Evolutionary conservation across 257 asterid species (phyloP).

Genomic region (Mentha longifolia): DNA sequence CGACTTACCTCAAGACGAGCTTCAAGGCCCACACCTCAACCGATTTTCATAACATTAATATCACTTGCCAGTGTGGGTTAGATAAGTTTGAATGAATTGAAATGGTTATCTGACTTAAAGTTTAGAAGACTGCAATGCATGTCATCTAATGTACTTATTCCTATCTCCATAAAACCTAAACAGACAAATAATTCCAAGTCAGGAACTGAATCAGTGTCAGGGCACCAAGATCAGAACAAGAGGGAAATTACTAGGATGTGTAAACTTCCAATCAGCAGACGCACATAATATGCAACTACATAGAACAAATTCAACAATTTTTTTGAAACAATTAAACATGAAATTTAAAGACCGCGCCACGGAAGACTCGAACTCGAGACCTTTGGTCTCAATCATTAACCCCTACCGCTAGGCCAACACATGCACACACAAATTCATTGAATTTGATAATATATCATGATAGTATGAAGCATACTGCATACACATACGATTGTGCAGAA

Average conservation of each 20-base stretch:
- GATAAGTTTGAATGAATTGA: conserved; percentile 3
- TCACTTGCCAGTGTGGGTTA: not conserved
- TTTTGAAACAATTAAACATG: too few relatives aligned
- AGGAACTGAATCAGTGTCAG: conserved; percentile 20
- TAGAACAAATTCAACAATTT: not conserved
- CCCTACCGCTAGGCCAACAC: too few relatives aligned
- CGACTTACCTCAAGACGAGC: too few relatives aligned
- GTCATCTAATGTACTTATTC: not conserved
- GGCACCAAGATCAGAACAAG: conserved; percentile 17
- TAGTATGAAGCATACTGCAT: not conserved
- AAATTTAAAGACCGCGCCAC: too few relatives aligned
- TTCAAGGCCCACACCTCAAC: too few relatives aligned
- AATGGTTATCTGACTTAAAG: not conserved
- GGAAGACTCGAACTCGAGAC: too few relatives aligned
- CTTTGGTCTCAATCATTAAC: too few relatives aligned
- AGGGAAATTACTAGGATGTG: conserved; percentile 14
- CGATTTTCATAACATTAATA: too few relatives aligned
- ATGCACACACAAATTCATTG: not conserved
- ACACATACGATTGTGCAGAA: conserved; percentile 13
- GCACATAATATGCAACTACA: not conserved
- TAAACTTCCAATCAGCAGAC: not conserved
- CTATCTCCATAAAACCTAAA: conserved; percentile 2
- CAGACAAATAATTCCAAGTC: conserved; percentile 2
- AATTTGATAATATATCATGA: conserved; percentile 23
- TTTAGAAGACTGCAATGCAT: conserved; percentile 8